Evolutionary conservation across 106 monocot species (phyloP), one percentile per base, ranked within the genome.

Genomic region (Phalaenopsis aphrodite): DNA sequence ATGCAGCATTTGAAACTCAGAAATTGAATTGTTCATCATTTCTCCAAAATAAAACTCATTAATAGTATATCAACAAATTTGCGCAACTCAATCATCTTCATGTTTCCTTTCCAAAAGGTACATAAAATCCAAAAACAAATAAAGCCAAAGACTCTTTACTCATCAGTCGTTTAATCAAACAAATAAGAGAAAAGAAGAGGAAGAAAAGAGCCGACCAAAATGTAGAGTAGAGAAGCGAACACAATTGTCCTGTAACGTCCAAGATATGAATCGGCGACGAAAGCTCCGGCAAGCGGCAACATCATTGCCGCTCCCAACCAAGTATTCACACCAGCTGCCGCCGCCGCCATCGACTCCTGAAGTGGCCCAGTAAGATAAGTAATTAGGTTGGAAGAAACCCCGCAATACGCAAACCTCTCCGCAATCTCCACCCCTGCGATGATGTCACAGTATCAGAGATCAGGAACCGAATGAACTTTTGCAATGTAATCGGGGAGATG

Each of bases 321-420:
- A 4, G 79, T 30, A 81, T 91, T 91, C 8, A 88, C 81, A 4
- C 78, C 82, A 0, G 86, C 82, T 1, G 91, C 91, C 0, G 88
- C 88, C 37, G 78, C 24, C 11, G 86, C 91, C 67, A 81, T 88
- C 14, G 88, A 83, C 78, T 88, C 66, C 19, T 79, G 66, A 42
- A 91, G 85, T 5, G 86, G 85, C 6, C 88, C 91, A 3, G 91
- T 91, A 23, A 91, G 79, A 81, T 88, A 91, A 64, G 75, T 83
- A 18, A 91, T 88, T 39, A 88, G 87, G 58, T 91, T 91, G 3
- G 77, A 77, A 1, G 86, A 84, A 10, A 91, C 78, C 19, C 91
- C 91, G 78, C 81, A 81, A 74, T 78, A 86, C 1, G 91, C 83
- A 77, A 85, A 86, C 41, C 83, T 79, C 88, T 88, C 91, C 38